These are phyloP conservation scores for Plantago ovata DNA, from an alignment of 257 asterid species.

Conservation along the genomic window DNA sequence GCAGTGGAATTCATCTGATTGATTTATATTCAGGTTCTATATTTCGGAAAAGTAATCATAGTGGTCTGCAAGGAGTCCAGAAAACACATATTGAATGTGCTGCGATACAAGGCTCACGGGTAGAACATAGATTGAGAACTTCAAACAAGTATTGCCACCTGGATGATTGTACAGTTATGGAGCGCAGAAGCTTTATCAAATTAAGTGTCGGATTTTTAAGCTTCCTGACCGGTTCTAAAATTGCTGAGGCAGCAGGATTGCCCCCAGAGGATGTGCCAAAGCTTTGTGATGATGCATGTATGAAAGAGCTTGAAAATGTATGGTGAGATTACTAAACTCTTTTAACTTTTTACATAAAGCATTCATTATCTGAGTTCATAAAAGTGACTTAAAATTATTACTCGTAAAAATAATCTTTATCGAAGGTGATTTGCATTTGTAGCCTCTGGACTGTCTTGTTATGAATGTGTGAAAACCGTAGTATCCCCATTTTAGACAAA, in stretches of 20 bases:
- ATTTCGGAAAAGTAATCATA: constrained; percentile 23
- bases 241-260: constrained; percentile 75
- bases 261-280: constrained; percentile 91
- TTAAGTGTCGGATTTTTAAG: constrained; percentile 36
- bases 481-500: too few relatives aligned
- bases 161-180: constrained; percentile 25
- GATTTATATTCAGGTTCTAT: constrained; percentile 32
- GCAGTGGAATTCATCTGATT: background rate
- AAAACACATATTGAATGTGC: constrained; percentile 17
- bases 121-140: constrained; percentile 25
- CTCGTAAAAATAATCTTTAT: background rate
- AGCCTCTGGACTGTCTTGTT: too few relatives aligned
- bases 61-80: constrained; percentile 25
- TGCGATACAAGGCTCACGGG: constrained; percentile 17
- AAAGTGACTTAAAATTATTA: background rate
- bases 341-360: constrained; percentile 20
- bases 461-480: too few relatives aligned
- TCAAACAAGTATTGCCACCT: constrained; percentile 14
- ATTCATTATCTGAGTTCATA: constrained; percentile 6
- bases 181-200: constrained; percentile 44
- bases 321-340: constrained; percentile 62
- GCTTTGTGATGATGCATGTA: constrained; percentile 76
- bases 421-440: too few relatives aligned
- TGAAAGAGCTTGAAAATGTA: constrained; percentile 92
- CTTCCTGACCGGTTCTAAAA: constrained; percentile 31